These are phyloP conservation scores for Echinochloa phyllopogon DNA, from an alignment of 176 grass and related monocot species.

Conservation along the genomic window DNA sequence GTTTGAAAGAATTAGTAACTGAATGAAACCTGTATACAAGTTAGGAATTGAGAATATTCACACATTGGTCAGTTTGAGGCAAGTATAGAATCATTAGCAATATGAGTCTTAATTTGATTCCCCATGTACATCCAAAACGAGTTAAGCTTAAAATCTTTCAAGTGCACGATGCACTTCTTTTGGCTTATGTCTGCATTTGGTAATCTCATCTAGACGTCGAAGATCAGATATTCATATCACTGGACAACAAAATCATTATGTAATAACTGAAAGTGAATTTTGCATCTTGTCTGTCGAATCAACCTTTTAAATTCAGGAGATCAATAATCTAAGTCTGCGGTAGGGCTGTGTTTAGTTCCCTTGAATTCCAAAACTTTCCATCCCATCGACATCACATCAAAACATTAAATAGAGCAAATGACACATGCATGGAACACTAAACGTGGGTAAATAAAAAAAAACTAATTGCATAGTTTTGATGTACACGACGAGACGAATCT, in stretches of 20 bases:
- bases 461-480: no score
- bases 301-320: conserved; percentile 23
- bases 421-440: no score
- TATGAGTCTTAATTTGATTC: conserved; percentile 14
- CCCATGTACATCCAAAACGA: background rate
- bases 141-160: background rate
- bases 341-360: no score
- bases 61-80: background rate
- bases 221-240: conserved; percentile 16
- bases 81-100: background rate
- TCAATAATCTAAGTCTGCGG: background rate
- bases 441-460: no score
- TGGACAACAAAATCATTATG: conserved; percentile 1
- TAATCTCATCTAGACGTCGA: background rate
- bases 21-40: background rate
- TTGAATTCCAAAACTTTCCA: no score
- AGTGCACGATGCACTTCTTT: background rate
- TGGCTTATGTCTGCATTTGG: conserved; percentile 15
- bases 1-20: conserved; percentile 26
- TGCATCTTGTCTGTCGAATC: background rate
- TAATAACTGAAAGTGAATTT: background rate
- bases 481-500: no score
- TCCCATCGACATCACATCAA: no score
- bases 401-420: no score
- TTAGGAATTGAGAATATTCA: conserved; percentile 24